These are phyloP conservation scores for Ochetophila trinervis DNA, from an alignment of 306 rosid species.

Conservation along the genomic window DNA sequence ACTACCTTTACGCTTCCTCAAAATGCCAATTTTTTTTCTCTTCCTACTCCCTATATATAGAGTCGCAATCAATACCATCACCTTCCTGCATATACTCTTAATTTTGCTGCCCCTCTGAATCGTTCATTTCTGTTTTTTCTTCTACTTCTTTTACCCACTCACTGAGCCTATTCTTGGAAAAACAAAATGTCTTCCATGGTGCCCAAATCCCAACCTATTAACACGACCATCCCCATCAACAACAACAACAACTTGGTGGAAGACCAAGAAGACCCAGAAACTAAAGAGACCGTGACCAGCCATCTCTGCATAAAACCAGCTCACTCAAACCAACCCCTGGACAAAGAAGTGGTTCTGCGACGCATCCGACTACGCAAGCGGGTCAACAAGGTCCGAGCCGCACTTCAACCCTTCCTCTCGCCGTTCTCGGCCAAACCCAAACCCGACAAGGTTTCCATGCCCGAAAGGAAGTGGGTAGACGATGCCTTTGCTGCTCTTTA, in stretches of 20 bases:
- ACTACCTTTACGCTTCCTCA: slow-evolving; percentile 3
- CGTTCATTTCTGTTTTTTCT: neutral
- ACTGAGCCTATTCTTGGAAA: too few species aligned
- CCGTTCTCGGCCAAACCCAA: slow-evolving; percentile 15
- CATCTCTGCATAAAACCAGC: slow-evolving; percentile 30
- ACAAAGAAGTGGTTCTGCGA: slow-evolving; percentile 39
- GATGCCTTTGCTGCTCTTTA: slow-evolving; percentile 44
- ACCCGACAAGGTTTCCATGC: slow-evolving; percentile 6
- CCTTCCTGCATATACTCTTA: too few species aligned
- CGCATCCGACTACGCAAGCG: slow-evolving; percentile 44
- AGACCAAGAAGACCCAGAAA: neutral
- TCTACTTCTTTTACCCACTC: too few species aligned
- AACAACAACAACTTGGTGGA: neutral
- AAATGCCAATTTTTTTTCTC: neutral
- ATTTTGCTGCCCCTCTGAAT: too few species aligned
- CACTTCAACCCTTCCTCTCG: slow-evolving; percentile 25
- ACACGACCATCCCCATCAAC: neutral
- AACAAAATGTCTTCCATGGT: slow-evolving; percentile 6
- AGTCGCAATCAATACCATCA: slow-evolving; percentile 2
- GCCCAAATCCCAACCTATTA: slow-evolving; percentile 1
- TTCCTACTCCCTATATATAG: neutral
- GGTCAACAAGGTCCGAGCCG: slow-evolving; percentile 22
- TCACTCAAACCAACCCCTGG: slow-evolving; percentile 18
- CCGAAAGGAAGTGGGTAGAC: slow-evolving; percentile 34
- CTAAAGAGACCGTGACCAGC: slow-evolving; percentile 20